These are phyloP conservation scores for Cymbopogon flexuosus DNA, from an alignment of 202 grass and related monocot species.

Conservation along the genomic window DNA sequence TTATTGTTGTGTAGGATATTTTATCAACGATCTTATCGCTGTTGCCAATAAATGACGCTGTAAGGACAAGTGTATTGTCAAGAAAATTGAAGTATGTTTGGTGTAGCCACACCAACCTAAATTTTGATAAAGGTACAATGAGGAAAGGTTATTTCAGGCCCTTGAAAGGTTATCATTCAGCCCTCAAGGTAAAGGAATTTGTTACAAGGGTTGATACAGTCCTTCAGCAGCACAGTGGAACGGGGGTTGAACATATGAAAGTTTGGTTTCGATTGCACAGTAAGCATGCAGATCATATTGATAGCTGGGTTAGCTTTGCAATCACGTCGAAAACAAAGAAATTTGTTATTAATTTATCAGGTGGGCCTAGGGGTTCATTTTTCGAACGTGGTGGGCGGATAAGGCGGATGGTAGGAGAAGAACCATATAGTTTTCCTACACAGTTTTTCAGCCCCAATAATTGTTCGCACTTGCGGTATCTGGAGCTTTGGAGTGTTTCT, in stretches of 20 bases:
- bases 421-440: not conserved
- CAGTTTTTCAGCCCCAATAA: not conserved
- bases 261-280: not conserved
- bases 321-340: not conserved
- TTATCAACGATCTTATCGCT: not conserved
- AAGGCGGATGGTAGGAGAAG: not conserved
- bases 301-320: not conserved
- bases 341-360: not conserved
- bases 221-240: not conserved
- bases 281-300: not conserved
- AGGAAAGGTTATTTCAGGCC: not conserved
- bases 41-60: not conserved
- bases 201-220: not conserved
- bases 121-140: not conserved
- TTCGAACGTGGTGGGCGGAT: not conserved
- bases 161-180: not conserved
- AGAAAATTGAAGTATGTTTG: not conserved
- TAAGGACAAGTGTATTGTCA: not conserved
- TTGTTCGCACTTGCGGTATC: not conserved
- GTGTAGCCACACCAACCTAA: not conserved
- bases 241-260: not conserved
- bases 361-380: not conserved
- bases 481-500: not conserved
- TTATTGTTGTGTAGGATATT: not conserved
- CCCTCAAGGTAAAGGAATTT: not conserved